These are phyloP conservation scores for Backusella liffmaniae DNA, from an alignment of 192 early-diverging fungal species.

Conservation along the genomic window DNA sequence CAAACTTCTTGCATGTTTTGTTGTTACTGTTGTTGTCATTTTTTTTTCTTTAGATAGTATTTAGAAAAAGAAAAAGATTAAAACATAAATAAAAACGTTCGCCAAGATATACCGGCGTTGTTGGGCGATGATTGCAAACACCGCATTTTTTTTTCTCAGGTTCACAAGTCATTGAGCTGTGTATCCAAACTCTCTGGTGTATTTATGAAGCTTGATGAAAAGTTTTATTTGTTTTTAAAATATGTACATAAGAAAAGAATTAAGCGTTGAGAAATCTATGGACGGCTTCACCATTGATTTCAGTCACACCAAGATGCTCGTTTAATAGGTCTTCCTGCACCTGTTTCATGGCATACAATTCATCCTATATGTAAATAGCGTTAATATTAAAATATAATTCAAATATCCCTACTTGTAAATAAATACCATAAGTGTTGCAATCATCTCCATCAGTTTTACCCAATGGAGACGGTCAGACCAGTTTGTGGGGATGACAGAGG, in stretches of 20 bases:
- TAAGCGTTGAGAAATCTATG: too few relatives aligned
- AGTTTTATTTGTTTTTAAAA: too few relatives aligned
- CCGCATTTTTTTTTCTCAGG: too few relatives aligned
- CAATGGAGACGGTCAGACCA: not conserved
- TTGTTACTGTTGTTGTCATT: not conserved
- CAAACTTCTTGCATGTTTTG: constrained; percentile 14
- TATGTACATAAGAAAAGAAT: too few relatives aligned
- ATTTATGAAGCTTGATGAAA: too few relatives aligned
- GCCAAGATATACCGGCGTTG: too few relatives aligned
- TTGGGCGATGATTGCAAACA: too few relatives aligned
- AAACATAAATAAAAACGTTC: not conserved
- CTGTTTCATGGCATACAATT: not conserved
- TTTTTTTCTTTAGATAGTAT: too few relatives aligned
- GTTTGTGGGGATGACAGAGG: not conserved
- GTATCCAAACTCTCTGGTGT: too few relatives aligned
- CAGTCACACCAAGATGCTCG: not conserved
- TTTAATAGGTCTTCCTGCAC: not conserved
- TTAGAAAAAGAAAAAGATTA: not conserved
- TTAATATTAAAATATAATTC: not conserved
- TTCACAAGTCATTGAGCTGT: too few relatives aligned
- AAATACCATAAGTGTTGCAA: not conserved
- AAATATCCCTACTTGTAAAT: not conserved
- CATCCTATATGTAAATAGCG: not conserved
- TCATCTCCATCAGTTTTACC: not conserved
- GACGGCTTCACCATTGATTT: not conserved